These are phyloP conservation scores for Paecilomyces dactylethromorphus DNA, from an alignment of 2,329 filamentous ascomycete species.

Conservation along the genomic window DNA sequence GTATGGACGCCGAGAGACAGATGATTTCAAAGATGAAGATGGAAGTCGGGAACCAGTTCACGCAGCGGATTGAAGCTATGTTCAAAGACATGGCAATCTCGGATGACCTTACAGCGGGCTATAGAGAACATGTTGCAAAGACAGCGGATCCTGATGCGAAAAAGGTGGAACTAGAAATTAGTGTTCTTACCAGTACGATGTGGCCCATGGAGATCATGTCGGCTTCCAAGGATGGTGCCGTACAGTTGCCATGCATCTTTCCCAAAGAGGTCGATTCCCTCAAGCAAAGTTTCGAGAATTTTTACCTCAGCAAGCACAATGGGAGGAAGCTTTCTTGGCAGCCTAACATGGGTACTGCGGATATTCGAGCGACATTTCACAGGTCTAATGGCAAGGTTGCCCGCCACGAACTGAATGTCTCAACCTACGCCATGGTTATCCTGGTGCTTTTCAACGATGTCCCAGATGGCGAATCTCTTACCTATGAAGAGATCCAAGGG, in stretches of 20 bases:
- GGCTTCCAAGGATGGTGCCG: slow-evolving; percentile 43
- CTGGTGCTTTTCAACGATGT: slow-evolving; percentile 84
- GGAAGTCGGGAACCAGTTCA: slow-evolving; percentile 91
- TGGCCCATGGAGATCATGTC: slow-evolving; percentile 92
- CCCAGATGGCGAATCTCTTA: slow-evolving; percentile 42
- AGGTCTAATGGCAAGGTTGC: slow-evolving; percentile 63
- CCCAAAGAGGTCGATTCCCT: slow-evolving; percentile 67
- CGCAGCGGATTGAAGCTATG: slow-evolving; percentile 89
- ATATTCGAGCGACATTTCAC: slow-evolving; percentile 75
- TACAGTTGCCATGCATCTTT: slow-evolving; percentile 56
- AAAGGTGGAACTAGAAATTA: slow-evolving; percentile 73
- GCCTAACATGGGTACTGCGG: slow-evolving; percentile 69
- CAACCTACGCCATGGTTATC: slow-evolving; percentile 88
- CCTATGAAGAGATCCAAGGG: slow-evolving; percentile 72
- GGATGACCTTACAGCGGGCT: slow-evolving; percentile 70
- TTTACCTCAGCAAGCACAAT: slow-evolving; percentile 80
- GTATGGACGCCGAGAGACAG: slow-evolving; percentile 85
- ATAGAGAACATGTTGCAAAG: slow-evolving; percentile 62
- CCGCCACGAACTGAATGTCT: slow-evolving; percentile 83
- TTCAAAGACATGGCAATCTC: slow-evolving; percentile 93
- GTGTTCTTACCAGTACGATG: slow-evolving; percentile 83
- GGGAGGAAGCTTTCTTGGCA: slow-evolving; percentile 86
- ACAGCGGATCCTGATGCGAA: slow-evolving; percentile 52
- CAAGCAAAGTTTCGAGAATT: slow-evolving; percentile 80
- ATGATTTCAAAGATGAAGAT: slow-evolving; percentile 97